These are phyloP conservation scores for Brasilioporus rufonigricans DNA, from an alignment of 768 basidiomycete species.

Conservation along the genomic window DNA sequence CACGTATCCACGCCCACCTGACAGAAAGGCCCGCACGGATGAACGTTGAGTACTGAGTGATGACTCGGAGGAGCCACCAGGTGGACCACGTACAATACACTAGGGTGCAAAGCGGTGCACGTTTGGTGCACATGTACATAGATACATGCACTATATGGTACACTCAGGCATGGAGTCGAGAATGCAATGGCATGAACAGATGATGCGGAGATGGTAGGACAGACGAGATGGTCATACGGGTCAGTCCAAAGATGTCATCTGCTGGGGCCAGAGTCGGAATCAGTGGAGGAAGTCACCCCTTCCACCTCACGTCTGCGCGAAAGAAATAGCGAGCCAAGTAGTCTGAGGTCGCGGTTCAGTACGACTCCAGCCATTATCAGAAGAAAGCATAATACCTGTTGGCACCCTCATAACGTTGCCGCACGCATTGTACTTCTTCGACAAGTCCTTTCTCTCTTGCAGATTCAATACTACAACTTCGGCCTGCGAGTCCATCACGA, in stretches of 20 bases:
- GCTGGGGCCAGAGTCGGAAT: not conserved
- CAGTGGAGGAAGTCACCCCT: not conserved
- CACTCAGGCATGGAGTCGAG: not conserved
- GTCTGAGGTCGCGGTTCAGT: constrained; percentile 36
- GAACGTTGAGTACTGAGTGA: not conserved
- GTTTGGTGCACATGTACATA: no score
- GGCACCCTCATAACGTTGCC: constrained; percentile 58
- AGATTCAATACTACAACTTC: not conserved
- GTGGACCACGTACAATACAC: no score
- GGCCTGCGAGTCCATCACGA: not conserved
- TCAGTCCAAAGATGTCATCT: constrained; percentile 1
- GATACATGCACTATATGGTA: constrained; percentile 5
- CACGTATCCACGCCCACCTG: no score
- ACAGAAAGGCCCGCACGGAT: no score
- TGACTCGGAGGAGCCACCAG: no score
- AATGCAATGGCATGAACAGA: not conserved
- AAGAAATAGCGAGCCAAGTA: constrained; percentile 64
- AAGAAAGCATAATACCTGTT: constrained; percentile 51
- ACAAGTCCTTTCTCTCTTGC: constrained; percentile 17
- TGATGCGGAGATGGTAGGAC: not conserved
- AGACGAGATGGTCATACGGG: not conserved
- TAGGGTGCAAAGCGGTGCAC: no score
- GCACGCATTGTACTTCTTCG: constrained; percentile 47
- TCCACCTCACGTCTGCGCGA: constrained; percentile 46
- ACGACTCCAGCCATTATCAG: not conserved